A percentile compares a stretch with the other conserved stretches of the same genome.
Conservation (phyloP, 2,329 filamentous ascomycete genomes). For the Penicillium sp. region DNA sequence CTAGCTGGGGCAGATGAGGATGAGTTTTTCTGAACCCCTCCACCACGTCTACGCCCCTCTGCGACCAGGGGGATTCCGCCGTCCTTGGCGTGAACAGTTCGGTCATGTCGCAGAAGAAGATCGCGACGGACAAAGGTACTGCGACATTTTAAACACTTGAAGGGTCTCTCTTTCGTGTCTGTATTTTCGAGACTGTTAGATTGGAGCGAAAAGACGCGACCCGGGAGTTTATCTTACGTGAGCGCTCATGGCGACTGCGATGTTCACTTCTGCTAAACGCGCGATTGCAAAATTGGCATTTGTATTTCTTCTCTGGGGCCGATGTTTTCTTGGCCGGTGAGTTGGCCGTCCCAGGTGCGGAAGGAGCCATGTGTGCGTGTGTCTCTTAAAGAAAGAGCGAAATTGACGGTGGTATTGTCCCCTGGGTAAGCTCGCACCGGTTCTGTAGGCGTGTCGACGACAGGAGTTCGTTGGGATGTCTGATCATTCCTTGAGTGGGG, state of each 20-base stretch:
- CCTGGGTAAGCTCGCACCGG: slow-evolving; percentile 43
- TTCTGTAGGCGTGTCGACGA: slow-evolving; percentile 44
- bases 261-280: slow-evolving; percentile 98
- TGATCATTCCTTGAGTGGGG: slow-evolving; percentile 46
- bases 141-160: slow-evolving; percentile 97
- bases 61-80: slow-evolving; percentile 90
- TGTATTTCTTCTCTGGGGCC: slow-evolving; percentile 96
- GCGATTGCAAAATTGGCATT: slow-evolving; percentile 97
- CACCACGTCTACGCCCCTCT: slow-evolving; percentile 73
- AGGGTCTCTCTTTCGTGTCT: slow-evolving; percentile 98
- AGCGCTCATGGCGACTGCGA: slow-evolving; percentile 92
- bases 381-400: slow-evolving; percentile 28
- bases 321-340: slow-evolving; percentile 77
- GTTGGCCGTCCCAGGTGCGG: slow-evolving; percentile 63
- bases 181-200: slow-evolving; percentile 13
- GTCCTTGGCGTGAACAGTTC: slow-evolving; percentile 97
- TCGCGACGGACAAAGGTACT: slow-evolving; percentile 98
- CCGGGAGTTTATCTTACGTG: slow-evolving; percentile 69
- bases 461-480: slow-evolving; percentile 40
- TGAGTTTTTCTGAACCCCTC: slow-evolving; percentile 40
- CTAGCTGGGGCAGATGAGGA: slow-evolving; percentile 61
- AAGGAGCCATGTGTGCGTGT: slow-evolving; percentile 40
- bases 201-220: not conserved
- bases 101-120: slow-evolving; percentile 91
- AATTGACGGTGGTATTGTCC: slow-evolving; percentile 36